Conservation (phyloP, 805 yeast species). For the Ogataea henricii region DNA sequence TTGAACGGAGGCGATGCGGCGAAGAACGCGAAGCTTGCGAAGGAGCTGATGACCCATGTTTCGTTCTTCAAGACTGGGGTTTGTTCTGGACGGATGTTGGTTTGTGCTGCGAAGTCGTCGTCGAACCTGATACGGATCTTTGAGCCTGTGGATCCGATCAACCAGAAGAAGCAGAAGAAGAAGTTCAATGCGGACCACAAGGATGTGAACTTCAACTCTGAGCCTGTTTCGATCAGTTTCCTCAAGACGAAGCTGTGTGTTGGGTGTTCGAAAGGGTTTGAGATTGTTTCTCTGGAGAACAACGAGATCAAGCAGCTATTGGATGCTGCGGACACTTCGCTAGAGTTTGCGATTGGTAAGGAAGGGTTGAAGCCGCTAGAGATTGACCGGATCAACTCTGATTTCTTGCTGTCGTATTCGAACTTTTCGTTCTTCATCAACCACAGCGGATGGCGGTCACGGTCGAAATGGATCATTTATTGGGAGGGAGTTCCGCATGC, state of each 20-base stretch:
- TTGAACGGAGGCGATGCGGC: conserved; percentile 48
- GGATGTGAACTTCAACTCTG: conserved; percentile 82
- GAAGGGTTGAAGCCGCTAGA: conserved; percentile 88
- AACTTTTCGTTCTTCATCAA: conserved; percentile 95
- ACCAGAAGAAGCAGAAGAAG: conserved; percentile 63
- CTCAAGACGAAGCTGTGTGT: conserved; percentile 86
- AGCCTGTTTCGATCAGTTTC: conserved; percentile 89
- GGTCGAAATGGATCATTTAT: conserved; percentile 88
- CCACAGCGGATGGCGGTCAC: conserved; percentile 93
- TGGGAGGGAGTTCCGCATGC: conserved; percentile 97
- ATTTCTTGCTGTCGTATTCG: conserved; percentile 84
- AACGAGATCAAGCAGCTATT: conserved; percentile 84
- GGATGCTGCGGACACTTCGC: conserved; percentile 97
- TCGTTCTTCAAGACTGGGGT: conserved; percentile 91
- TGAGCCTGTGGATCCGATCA: conserved; percentile 82
- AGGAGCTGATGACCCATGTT: conserved; percentile 83
- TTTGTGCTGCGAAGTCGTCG: conserved; percentile 87
- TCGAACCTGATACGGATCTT: conserved; percentile 78
- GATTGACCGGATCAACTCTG: conserved; percentile 85
- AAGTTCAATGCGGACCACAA: conserved; percentile 65
- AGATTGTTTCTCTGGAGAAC: conserved; percentile 83
- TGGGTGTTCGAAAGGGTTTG: conserved; percentile 96
- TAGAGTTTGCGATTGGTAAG: conserved; percentile 86
- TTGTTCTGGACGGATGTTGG: conserved; percentile 83
- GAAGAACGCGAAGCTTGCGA: conserved; percentile 63